These are phyloP conservation scores for Drechslerella coelobrocha DNA, from an alignment of 2,329 filamentous ascomycete genomes.

Conservation along the genomic window DNA sequence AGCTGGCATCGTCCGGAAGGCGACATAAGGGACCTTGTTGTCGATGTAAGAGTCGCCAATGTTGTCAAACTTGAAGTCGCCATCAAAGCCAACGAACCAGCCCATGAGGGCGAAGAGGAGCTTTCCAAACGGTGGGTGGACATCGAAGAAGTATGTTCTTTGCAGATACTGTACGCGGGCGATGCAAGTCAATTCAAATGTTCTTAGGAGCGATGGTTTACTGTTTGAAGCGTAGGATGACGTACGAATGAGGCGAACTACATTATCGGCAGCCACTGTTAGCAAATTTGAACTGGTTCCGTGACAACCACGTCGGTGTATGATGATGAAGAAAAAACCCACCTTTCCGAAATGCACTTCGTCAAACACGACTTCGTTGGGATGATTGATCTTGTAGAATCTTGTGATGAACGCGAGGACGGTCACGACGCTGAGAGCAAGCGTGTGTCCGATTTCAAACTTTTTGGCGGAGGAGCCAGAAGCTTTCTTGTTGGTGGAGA, in stretches of 20 bases:
- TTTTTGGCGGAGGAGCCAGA: constrained; percentile 8
- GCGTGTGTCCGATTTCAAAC: constrained; percentile 77
- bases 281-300: background rate
- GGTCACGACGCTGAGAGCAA: constrained; percentile 79
- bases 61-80: constrained; percentile 97
- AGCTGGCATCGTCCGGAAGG: constrained; percentile 91
- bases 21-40: constrained; percentile 97
- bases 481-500: constrained; percentile 28
- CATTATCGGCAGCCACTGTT: constrained; percentile 15
- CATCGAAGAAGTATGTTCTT: constrained; percentile 99
- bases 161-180: constrained; percentile 86
- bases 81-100: constrained; percentile 97
- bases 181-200: constrained; percentile 59
- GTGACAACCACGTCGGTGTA: constrained; percentile 20
- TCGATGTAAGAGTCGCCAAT: constrained; percentile 97
- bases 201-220: background rate
- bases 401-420: constrained; percentile 84
- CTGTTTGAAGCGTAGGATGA: constrained; percentile 5
- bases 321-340: constrained; percentile 55
- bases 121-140: constrained; percentile 97
- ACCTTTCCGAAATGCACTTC: constrained; percentile 99
- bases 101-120: constrained; percentile 96
- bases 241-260: constrained; percentile 71
- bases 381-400: constrained; percentile 95
- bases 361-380: constrained; percentile 96